Evolutionary conservation across 176 grass and related monocot genomes (phyloP), one percentile per base, ranked within the genome.

Genomic region (Rhynchospora breviuscula): DNA sequence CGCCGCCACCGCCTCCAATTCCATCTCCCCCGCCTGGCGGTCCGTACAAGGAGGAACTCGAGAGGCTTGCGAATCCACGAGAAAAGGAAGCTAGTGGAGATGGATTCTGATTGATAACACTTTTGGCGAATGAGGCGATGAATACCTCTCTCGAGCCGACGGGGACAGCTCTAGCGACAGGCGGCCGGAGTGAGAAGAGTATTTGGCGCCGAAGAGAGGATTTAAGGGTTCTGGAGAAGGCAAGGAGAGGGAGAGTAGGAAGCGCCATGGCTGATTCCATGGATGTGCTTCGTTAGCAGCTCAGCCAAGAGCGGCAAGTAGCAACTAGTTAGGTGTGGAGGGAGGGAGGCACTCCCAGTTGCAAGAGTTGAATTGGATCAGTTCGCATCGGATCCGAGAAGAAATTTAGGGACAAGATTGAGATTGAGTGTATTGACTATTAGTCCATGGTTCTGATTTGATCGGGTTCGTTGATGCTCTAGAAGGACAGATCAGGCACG

Each of bases 11-110:
- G 5, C 82, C 77, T 35, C 63, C 82, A 12, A 83, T 85, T 63
- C 88, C 85, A 56, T 79, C 78, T 7, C 91, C 89, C 33, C 85
- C 87, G 14, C 85, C 85, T 2, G 88, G 79, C 15, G 87, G 81
- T 26, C 87, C 90, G 47, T 52, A 66, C 23, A 85, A 95, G 12
- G 91, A 69, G n/a, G 88, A 87, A n/a, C 84, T 85, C 54, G 92
- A 98, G 17, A 95, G 61, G 85, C 92, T 91, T 8, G 96, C 90
- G 64, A 98, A 91, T 85, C 92, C 91, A 65, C 89, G 79, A 53
- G 74, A 73, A 21, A 89, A 62, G 8, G 78, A 73, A 51, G 63
- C 53, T 4, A 78, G 44, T 43, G 85, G 59, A 43, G 31, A 58
- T 10, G 89, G 87, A 58, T 79, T 79, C 46, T 89, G 84, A 74